These are phyloP conservation scores for Leccinum sublutescens DNA, from an alignment of 768 basidiomycete species.

Conservation along the genomic window DNA sequence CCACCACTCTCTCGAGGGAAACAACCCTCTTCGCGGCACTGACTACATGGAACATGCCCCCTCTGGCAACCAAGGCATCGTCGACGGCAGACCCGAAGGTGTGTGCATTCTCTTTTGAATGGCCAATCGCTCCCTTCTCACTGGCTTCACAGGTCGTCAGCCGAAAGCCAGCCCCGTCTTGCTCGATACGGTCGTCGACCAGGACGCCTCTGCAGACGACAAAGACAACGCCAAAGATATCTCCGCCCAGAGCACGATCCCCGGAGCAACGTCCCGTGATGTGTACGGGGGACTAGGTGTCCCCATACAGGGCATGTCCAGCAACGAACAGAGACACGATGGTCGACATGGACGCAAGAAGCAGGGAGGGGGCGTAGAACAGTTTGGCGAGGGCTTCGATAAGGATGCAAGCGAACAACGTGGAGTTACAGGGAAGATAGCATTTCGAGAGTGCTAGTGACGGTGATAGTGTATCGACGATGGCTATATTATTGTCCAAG, in stretches of 20 bases:
- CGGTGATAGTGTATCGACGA: background rate
- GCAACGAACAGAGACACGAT: conserved; percentile 35
- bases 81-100: conserved; percentile 23
- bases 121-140: background rate
- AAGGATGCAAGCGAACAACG: conserved; percentile 6
- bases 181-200: conserved; percentile 33
- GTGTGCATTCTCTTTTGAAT: background rate
- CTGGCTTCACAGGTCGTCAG: conserved; percentile 11
- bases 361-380: conserved; percentile 19
- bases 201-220: conserved; percentile 27
- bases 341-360: conserved; percentile 33
- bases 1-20: conserved; percentile 22
- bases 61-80: conserved; percentile 17
- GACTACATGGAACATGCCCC: conserved; percentile 16
- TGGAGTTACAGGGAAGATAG: conserved; percentile 7
- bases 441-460: conserved; percentile 1
- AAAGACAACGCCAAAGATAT: conserved; percentile 6
- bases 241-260: conserved; percentile 21
- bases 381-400: conserved; percentile 1
- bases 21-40: conserved; percentile 14
- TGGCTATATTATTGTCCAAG: background rate
- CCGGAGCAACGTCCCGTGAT: conserved; percentile 35
- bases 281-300: conserved; percentile 32
- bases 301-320: conserved; percentile 34
- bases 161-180: conserved; percentile 17